Evolutionary conservation across 208 protist species (phyloP), one percentile per base, ranked within the genome.

Genomic region (Jaenimonas drosophilae): DNA sequence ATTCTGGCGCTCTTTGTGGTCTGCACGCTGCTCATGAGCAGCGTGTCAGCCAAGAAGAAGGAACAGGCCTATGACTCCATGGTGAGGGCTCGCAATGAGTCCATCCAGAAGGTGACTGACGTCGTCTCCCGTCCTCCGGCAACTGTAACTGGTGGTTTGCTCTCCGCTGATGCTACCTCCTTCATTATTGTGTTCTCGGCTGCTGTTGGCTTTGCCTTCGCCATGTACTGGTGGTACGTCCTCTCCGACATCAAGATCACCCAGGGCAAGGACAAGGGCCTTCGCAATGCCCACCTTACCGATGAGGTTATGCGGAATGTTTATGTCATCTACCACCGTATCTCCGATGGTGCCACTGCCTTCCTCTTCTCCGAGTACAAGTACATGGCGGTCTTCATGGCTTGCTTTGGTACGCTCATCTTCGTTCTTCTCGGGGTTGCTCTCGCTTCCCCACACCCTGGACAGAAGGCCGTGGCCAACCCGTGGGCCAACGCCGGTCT

Each of bases 241-340:
- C 60, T 69, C 7, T 74, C 74, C 6, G 52, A 63, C 36, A 80
- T 81, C 46, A 63, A 65, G 43, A 74, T 78, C 25, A 72, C 60
- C 9, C 63, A 71, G 17, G 69, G 68, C 9, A 83, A 78, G 66
- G 66, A 73, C 30, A 59, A 77, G 42, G 64, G 70, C 38, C 37
- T 78, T 32, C 71, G 76, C 40, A 89, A 86, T 42, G 60, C 49
- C 3, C 45, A 86, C 64, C 56, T 90, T 30, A 79, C 81, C 30
- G 73, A 86, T 29, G 76, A 89, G 58, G 76, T 86, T 57, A 88
- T 91, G 82, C 69, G 76, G 17, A 88, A 88, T 52, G 76, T 90
- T 38, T 85, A 83, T 38, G 58, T 78, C 26, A 88, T 88, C 46
- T 82, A 79, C 60, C 70, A 76, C 32, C 73, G 75, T 57, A 75